Evolutionary conservation across 805 yeast genomes (phyloP), one percentile per base, ranked within the genome.

Genomic region (Barnettozyma californica): DNA sequence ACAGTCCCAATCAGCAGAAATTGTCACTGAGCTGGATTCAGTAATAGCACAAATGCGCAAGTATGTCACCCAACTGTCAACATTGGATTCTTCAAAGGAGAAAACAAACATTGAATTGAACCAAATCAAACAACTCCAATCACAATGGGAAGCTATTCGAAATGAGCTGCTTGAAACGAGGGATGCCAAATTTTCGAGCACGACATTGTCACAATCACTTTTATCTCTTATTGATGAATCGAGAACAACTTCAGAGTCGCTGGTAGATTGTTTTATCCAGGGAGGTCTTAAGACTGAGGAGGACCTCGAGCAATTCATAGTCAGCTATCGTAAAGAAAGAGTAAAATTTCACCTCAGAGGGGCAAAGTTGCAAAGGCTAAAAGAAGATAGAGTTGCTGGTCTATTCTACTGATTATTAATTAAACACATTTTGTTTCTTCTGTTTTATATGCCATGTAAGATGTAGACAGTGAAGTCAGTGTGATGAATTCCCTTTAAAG

Each of bases 361-460:
- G 44, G 82, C 78, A 56, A 71, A 77, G 55, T 56, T 76, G 43
- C 68, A 67, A 35, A 68, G 83, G 25, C 68, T 82, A 69, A 57
- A 61, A n/a, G 65, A 63, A 42, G 52, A 59, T 21, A 50, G 61
- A 43, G 48, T 62, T 1, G 58, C 57, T 35, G 64, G 63, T 0
- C n/a, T 51, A 16, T 48, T 44, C 40, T 31, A 45, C 39, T 47
- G 21, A 35, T 9, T 4, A 18, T 16, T 9, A 16, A 16, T 16
- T 7, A 14, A 29, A 11, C 9, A 3, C n/a, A 13, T 13, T 29
- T 16, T 29, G 16, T 29, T 13, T 29, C 11, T 29, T n/a, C 16
- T 9, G 9, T 8, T 9, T 27, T 9, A 27, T 8, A 27, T 9
- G 10, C 10, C 31, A 29, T 29, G 33, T 23, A 23, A n/a, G n/a